phyloP scores from a whole-genome alignment of 805 yeast genomes.

The Kluyveromyces wickerhamii region DNA sequence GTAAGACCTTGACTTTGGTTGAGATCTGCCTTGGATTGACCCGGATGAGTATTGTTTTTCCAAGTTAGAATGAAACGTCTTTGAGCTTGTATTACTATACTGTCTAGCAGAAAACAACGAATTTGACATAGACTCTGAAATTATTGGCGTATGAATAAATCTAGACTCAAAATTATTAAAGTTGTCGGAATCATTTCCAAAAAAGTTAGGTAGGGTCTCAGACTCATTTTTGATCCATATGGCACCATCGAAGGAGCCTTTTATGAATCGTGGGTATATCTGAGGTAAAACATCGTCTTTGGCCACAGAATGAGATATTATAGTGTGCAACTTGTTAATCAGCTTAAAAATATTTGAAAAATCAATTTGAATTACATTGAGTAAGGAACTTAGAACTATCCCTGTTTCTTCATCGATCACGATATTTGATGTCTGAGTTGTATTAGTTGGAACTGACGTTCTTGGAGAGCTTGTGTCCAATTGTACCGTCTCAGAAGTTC shows the following conservation, averaged over 20 bases:
- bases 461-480: slow-evolving; percentile 2
- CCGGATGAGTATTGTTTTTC: slow-evolving; percentile 1
- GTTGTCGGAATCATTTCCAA: background rate
- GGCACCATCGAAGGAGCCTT: slow-evolving; percentile 67
- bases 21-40: background rate
- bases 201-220: background rate
- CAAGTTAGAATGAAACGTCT: background rate
- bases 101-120: slow-evolving; percentile 1
- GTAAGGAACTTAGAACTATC: slow-evolving; percentile 10
- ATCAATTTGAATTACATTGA: slow-evolving; percentile 18
- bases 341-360: slow-evolving; percentile 26
- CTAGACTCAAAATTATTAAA: background rate
- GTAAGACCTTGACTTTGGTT: background rate
- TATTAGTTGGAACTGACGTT: slow-evolving; percentile 5
- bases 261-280: slow-evolving; percentile 59
- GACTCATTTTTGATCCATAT: slow-evolving; percentile 37
- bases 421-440: slow-evolving; percentile 3
- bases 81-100: slow-evolving; percentile 2
- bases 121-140: background rate
- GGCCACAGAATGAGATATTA: slow-evolving; percentile 19
- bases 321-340: slow-evolving; percentile 23
- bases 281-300: slow-evolving; percentile 43
- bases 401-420: slow-evolving; percentile 8
- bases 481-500: slow-evolving; percentile 3
- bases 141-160: background rate